Evolutionary conservation across 2,329 filamentous ascomycete genomes (phyloP), one percentile per base, ranked within the genome.

Genomic region (Chlorencoelia australis): DNA sequence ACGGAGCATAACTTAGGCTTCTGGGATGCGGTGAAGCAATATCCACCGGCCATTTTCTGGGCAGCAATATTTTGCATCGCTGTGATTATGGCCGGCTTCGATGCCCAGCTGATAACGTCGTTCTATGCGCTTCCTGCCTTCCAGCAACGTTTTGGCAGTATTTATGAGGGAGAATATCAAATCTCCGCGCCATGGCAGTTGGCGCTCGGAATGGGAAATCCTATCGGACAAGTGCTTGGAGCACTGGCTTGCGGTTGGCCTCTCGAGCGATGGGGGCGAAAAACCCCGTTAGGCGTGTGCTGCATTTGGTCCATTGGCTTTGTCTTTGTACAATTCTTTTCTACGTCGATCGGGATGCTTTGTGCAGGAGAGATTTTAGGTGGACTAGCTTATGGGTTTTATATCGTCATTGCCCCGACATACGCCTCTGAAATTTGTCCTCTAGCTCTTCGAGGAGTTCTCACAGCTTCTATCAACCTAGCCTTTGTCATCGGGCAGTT

Each of bases 401-500:
- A 68, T 50, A 62, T 66, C 41, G 68, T 65, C 1, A 49, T 55
- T 21, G 53, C 52, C 1, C 51, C 53, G 1, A 49, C 53, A 4
- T 55, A 55, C 26, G 50, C 51, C 3, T 66, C 64, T 15, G 69
- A 72, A 47, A 66, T 72, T 14, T 69, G 65, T 40, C 69, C 69
- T 2, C 62, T 71, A 16, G 65, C 66, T 20, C 57, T 73, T 8
- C 62, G 69, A 26, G 67, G 66, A n/a, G 68, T 56, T 66, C 35
- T 70, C 59, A 54, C 51, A 0, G 67, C 67, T 0, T 71, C 68
- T 31, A 65, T 68, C 45, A 69, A 70, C 45, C 61, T 69, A 43
- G 69, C 67, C 57, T 71, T 68, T 61, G 67, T 52, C 2, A 48
- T 67, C 2, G 66, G 67, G 9, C 66, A 69, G 42, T 46, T 69